These are phyloP conservation scores for Neurospora sp. DNA, from an alignment of 495 filamentous ascomycete species.

Conservation along the genomic window DNA sequence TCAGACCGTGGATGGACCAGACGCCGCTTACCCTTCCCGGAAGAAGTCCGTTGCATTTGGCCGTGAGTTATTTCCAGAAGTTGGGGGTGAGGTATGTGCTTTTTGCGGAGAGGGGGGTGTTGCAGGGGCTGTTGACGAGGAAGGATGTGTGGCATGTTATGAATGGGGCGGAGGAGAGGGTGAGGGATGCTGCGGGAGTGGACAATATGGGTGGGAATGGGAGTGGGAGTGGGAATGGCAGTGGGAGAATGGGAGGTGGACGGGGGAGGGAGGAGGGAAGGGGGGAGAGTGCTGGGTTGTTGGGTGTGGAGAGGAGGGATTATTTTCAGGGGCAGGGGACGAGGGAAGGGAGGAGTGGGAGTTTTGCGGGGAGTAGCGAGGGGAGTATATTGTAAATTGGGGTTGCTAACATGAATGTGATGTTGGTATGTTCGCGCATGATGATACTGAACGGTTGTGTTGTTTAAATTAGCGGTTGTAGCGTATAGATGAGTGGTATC, in stretches of 20 bases:
- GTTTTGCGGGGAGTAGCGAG: constrained; percentile 9
- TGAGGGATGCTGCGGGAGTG: constrained; percentile 16
- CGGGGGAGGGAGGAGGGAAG: constrained; percentile 16
- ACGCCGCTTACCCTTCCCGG: constrained; percentile 85
- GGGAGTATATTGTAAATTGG: constrained; percentile 18
- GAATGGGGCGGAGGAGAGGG: constrained; percentile 63
- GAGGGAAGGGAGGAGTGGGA: constrained; percentile 7
- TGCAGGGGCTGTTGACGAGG: constrained; percentile 87
- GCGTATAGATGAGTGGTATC: not conserved
- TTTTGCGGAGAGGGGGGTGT: constrained; percentile 68
- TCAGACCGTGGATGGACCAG: constrained; percentile 96
- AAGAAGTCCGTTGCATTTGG: constrained; percentile 63
- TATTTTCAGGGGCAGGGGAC: not conserved
- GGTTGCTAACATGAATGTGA: no score
- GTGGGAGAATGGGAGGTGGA: not conserved
- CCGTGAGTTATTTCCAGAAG: constrained; percentile 85
- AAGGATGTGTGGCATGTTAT: constrained; percentile 96
- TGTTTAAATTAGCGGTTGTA: not conserved
- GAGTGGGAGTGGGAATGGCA: not conserved
- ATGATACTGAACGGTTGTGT: not conserved
- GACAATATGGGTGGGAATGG: not conserved
- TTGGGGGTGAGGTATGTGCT: constrained; percentile 85
- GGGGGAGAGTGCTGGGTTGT: constrained; percentile 20
- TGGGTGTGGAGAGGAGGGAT: constrained; percentile 5
- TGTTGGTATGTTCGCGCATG: no score